Base-by-base conservation (phyloP, 495 filamentous ascomycete genomes). In the Aspergillus baeticus region DNA sequence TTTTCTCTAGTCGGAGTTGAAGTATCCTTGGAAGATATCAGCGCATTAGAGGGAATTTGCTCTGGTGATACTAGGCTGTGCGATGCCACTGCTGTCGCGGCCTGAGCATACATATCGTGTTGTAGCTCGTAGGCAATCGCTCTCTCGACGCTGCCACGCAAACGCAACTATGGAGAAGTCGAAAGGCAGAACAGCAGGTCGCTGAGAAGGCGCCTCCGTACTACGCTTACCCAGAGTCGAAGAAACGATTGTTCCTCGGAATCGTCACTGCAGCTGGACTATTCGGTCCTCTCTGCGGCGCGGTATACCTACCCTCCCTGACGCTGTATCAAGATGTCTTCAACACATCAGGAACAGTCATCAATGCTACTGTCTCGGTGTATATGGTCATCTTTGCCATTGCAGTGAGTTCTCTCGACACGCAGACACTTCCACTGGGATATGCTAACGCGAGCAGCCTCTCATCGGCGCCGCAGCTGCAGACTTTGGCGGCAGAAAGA, bases 331-430 rank as follows among this genome's bases (percentile, higher is more conserved):
- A 58, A 46, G 29, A 53, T 29, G 57, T 59, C 17, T 70, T 68
- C 35, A 29, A 61, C 14, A 55, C 57, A 6, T 51, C 51, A 14
- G 51, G 44, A 2, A 61, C 61, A 23, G 63, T 50, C 15, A 65
- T 70, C 43, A 70, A 70, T 56, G 65, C 60, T n/a, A 70, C 67
- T 3, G 63, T 70, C 3, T 59, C 63, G 7, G 67, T 67, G 0
- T 70, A 64, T 39, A 64, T 63, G 63, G 66, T 48, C n/a, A 58
- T 70, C 10, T 69, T 70, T 38, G 67, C 63, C 14, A 45, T 70
- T 53, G 57, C 58, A 36, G 58, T 67, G 42, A 50, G 49, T 55
- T n/a, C n/a, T n/a, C n/a, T n/a, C n/a, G n/a, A n/a, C n/a, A n/a
- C n/a, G n/a, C n/a, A n/a, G n/a, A n/a, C n/a, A n/a, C n/a, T n/a